Evolutionary conservation across 306 rosid genomes (phyloP).

Genomic region (barrel medic (Medicago truncatula)): DNA sequence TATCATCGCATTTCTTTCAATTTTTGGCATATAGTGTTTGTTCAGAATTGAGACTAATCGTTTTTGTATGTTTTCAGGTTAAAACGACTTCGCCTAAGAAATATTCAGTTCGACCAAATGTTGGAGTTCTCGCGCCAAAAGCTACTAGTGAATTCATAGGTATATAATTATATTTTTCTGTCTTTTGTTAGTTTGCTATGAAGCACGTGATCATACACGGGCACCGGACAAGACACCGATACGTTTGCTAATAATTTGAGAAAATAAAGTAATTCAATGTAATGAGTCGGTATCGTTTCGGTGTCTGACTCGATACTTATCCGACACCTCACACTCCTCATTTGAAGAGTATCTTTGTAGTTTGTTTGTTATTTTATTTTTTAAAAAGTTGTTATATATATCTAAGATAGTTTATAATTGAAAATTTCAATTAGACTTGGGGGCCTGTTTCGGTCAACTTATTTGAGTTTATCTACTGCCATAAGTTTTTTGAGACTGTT

Average conservation of each 20-base stretch:
- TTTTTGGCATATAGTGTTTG: slow-evolving; percentile 13
- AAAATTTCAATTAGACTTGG: not conserved
- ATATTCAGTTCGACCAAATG: slow-evolving; percentile 91
- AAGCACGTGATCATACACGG: too few relatives aligned
- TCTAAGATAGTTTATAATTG: slow-evolving; percentile 4
- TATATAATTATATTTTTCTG: slow-evolving; percentile 52
- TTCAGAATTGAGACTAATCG: not conserved
- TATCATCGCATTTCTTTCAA: slow-evolving; percentile 35
- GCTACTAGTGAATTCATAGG: slow-evolving; percentile 77
- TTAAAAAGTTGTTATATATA: not conserved
- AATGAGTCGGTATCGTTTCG: too few relatives aligned
- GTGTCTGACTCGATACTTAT: too few relatives aligned
- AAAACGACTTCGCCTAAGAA: slow-evolving; percentile 94
- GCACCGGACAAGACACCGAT: too few relatives aligned
- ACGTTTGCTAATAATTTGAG: too few relatives aligned
- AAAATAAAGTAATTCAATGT: too few relatives aligned
- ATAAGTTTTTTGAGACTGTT: too few relatives aligned
- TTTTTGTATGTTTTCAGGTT: slow-evolving; percentile 61
- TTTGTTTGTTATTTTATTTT: slow-evolving; percentile 11
- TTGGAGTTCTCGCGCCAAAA: slow-evolving; percentile 76
- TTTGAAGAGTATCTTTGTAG: too few relatives aligned
- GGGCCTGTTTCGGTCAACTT: too few relatives aligned
- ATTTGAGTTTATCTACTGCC: too few relatives aligned
- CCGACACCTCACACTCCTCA: too few relatives aligned
- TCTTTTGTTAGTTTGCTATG: not conserved